These are phyloP conservation scores for Fusarium lateritium DNA, from an alignment of 2,329 filamentous ascomycete species.

Conservation along the genomic window DNA sequence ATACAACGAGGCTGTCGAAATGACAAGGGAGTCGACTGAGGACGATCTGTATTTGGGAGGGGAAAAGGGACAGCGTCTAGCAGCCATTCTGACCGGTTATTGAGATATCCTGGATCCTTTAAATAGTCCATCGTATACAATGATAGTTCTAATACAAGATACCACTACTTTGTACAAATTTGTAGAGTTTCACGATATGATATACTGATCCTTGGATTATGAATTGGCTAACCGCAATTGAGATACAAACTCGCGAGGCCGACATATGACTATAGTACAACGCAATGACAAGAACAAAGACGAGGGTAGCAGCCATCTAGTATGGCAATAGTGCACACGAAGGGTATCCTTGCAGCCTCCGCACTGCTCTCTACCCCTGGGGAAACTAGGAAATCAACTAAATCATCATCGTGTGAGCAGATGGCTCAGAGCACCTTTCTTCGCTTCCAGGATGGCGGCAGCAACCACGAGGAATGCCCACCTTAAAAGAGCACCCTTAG, in stretches of 20 bases:
- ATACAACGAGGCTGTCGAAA: conserved; percentile 85
- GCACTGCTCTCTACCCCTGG: not conserved
- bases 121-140: conserved; percentile 1
- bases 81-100: conserved; percentile 55
- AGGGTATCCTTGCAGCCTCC: conserved; percentile 3
- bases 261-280: conserved; percentile 14
- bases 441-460: conserved; percentile 54
- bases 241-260: not conserved
- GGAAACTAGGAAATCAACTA: conserved; percentile 20
- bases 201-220: not conserved
- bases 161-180: conserved; percentile 31
- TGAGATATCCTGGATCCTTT: conserved; percentile 25
- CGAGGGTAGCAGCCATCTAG: not conserved
- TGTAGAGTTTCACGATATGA: not conserved
- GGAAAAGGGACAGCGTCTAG: conserved; percentile 67
- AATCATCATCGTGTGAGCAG: conserved; percentile 44
- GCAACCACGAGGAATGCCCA: conserved; percentile 63
- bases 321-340: not conserved
- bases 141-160: conserved; percentile 31
- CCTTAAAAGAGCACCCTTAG: conserved; percentile 65
- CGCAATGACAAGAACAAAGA: not conserved
- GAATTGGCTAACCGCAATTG: not conserved
- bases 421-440: conserved; percentile 54
- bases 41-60: conserved; percentile 74
- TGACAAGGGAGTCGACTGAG: conserved; percentile 73